Evolutionary conservation across 139 green algal species (phyloP).

Genomic region (Astrephomene gubernaculifera): DNA sequence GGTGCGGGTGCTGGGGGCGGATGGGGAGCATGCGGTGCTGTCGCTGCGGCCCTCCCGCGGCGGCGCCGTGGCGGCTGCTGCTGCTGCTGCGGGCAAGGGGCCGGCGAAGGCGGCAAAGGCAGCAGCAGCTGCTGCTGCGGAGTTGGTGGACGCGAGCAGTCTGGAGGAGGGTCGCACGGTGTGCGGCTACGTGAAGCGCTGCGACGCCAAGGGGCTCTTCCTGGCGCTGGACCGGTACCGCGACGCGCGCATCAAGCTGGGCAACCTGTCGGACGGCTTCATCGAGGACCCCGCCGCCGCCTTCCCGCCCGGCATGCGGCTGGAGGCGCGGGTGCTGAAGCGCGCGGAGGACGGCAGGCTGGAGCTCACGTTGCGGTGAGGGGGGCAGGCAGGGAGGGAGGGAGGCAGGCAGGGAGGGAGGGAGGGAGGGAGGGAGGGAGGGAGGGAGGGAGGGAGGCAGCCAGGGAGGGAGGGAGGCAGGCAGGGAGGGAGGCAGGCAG

Average conservation of each 20-base stretch:
- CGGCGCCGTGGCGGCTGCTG: constrained; percentile 39
- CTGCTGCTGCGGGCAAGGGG: not conserved
- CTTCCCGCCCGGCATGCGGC: constrained; percentile 83
- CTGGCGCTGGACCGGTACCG: constrained; percentile 61
- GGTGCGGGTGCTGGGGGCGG: constrained; percentile 53
- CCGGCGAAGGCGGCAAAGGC: not conserved
- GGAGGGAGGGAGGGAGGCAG: no score
- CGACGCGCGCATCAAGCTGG: constrained; percentile 82
- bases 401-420: not conserved
- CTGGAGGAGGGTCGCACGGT: not conserved
- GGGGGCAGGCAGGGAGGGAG: not conserved
- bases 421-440: not conserved
- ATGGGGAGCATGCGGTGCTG: constrained; percentile 47
- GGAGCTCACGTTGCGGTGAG: constrained; percentile 73
- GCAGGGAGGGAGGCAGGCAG: no score
- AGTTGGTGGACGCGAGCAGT: not conserved
- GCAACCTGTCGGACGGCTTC: constrained; percentile 85
- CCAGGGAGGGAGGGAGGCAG: no score
- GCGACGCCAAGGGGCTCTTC: constrained; percentile 67
- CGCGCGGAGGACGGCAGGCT: constrained; percentile 49
- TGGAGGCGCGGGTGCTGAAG: constrained; percentile 52
- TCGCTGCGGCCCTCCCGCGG: constrained; percentile 72
- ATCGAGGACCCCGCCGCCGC: constrained; percentile 79
- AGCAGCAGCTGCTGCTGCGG: not conserved
- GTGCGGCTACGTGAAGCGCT: constrained; percentile 80